These are phyloP conservation scores for Papiliotrema nemorosa DNA, from an alignment of 1,284 basidiomycete genomes.

Conservation along the genomic window DNA sequence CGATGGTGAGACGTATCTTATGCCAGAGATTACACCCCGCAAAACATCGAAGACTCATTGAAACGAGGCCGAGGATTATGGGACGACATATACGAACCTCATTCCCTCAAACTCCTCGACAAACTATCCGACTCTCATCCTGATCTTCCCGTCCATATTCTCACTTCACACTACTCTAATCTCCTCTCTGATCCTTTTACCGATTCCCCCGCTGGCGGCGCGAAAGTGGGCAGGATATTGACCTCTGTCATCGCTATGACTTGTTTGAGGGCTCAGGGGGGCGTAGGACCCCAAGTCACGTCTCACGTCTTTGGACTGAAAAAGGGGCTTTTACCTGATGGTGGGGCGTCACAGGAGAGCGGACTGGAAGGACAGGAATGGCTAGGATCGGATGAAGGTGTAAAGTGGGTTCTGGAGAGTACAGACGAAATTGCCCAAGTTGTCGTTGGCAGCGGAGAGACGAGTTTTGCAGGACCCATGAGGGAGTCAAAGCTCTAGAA, in stretches of 20 bases:
- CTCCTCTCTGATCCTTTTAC: constrained; percentile 67
- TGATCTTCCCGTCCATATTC: constrained; percentile 75
- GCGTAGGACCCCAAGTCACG: constrained; percentile 85
- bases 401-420: constrained; percentile 83
- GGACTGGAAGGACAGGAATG: constrained; percentile 63
- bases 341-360: constrained; percentile 57
- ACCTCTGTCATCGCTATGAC: constrained; percentile 86
- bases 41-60: constrained; percentile 65
- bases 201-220: constrained; percentile 44
- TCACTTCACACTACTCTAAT: constrained; percentile 81
- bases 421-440: constrained; percentile 61
- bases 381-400: constrained; percentile 84
- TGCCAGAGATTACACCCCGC: constrained; percentile 59
- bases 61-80: constrained; percentile 70
- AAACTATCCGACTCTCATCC: constrained; percentile 76
- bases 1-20: no score
- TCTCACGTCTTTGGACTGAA: constrained; percentile 87
- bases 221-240: constrained; percentile 67
- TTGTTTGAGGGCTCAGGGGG: constrained; percentile 81
- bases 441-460: constrained; percentile 16
- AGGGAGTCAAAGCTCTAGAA: constrained; percentile 6
- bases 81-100: constrained; percentile 88
- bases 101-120: constrained; percentile 79
- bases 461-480: constrained; percentile 21
- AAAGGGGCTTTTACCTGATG: constrained; percentile 61